Percentiles rank a stretch among this genome's conserved stretches.
These are phyloP conservation scores for Dactylorhiza incarnata DNA, from an alignment of 106 monocot genomes.

Conservation along the genomic window DNA sequence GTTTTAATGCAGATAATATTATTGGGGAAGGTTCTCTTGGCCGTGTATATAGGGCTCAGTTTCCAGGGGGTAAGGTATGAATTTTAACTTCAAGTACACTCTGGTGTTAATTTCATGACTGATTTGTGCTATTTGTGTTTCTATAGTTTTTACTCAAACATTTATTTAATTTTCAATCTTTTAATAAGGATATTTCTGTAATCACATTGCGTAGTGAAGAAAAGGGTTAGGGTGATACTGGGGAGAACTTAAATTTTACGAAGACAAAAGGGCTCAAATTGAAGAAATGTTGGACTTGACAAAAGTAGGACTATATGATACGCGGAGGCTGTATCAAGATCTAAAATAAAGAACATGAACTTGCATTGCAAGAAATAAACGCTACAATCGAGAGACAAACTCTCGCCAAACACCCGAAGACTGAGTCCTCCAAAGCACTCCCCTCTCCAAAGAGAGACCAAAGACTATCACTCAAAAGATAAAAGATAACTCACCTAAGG, in stretches of 20 bases:
- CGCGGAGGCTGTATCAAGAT: not conserved
- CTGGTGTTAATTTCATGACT: not conserved
- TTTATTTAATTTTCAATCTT: not conserved
- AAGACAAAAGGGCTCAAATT: not conserved
- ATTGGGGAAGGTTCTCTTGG: conserved; percentile 56
- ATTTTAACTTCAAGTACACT: not conserved
- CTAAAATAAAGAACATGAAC: too few species aligned
- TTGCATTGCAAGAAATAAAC: too few species aligned
- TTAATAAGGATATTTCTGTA: not conserved
- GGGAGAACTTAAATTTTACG: not conserved
- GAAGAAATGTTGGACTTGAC: not conserved
- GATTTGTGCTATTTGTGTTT: not conserved
- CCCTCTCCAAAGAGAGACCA: too few species aligned
- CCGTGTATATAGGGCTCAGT: conserved; percentile 56
- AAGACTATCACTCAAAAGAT: too few species aligned
- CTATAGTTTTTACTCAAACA: not conserved
- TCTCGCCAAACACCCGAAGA: too few species aligned
- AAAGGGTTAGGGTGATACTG: not conserved
- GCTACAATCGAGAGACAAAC: too few species aligned
- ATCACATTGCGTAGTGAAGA: not conserved
- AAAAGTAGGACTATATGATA: not conserved
- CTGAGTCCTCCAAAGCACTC: too few species aligned
- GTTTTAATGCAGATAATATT: conserved; percentile 56
- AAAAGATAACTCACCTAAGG: too few species aligned
- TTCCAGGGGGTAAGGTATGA: conserved; percentile 52